These are phyloP conservation scores for Somion occarium DNA, from an alignment of 1,284 basidiomycete genomes.

Conservation along the genomic window DNA sequence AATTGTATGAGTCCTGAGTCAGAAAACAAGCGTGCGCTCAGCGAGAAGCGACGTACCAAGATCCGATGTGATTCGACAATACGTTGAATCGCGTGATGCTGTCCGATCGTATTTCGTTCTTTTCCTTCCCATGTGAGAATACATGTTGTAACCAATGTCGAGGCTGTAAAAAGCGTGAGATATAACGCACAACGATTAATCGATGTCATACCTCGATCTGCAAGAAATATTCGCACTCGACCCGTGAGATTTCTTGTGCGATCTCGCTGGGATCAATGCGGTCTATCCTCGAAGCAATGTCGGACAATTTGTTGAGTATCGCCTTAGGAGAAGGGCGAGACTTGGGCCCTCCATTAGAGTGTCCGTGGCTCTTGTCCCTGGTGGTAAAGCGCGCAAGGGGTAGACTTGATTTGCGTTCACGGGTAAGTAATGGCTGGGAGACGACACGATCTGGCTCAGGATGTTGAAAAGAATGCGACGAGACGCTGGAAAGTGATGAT, in stretches of 20 bases:
- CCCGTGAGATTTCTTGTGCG: constrained; percentile 74
- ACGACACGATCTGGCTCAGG: constrained; percentile 1
- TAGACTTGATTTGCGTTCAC: constrained; percentile 64
- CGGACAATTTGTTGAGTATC: constrained; percentile 58
- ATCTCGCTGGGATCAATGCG: constrained; percentile 54
- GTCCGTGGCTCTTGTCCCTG: neutral
- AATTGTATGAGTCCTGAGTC: too few relatives aligned
- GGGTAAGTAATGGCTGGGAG: constrained; percentile 11
- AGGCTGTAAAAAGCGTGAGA: constrained; percentile 47
- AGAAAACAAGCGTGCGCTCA: constrained; percentile 6
- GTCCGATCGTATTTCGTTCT: constrained; percentile 50
- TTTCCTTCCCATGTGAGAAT: constrained; percentile 54
- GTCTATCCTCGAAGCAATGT: constrained; percentile 50
- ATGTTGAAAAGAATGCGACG: constrained; percentile 12
- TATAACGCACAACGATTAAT: constrained; percentile 3
- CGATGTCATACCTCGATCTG: constrained; percentile 54
- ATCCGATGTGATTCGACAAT: constrained; percentile 70
- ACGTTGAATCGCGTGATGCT: constrained; percentile 65
- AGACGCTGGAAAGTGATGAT: constrained; percentile 20
- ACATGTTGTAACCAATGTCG: constrained; percentile 78
- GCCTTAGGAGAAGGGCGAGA: constrained; percentile 31
- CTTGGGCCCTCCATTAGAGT: neutral
- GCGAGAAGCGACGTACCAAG: constrained; percentile 49
- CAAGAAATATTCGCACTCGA: constrained; percentile 59
- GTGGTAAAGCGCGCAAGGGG: constrained; percentile 29